Percentiles rank a stretch among this genome's conserved stretches.
phyloP scores from a whole-genome alignment of 2,329 filamentous ascomycete species.

The Dichotomopilus funicola region DNA sequence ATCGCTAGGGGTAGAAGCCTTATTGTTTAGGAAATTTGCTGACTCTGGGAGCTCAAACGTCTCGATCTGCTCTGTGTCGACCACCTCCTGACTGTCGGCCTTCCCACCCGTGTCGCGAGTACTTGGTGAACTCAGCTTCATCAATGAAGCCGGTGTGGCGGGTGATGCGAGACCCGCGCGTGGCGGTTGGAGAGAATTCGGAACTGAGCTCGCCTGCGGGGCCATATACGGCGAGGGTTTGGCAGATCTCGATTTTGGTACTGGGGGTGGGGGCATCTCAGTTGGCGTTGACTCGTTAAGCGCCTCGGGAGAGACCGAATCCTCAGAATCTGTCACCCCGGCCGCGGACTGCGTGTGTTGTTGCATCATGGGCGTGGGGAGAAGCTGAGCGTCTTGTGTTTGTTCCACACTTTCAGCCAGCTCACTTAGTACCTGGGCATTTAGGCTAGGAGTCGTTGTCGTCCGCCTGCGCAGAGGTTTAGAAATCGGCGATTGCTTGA shows the following conservation, averaged over 20 bases:
- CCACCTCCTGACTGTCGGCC: slow-evolving; percentile 32
- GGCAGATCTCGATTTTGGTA: slow-evolving; percentile 59
- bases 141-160: slow-evolving; percentile 81
- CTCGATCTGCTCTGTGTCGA: slow-evolving; percentile 48
- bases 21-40: slow-evolving; percentile 38
- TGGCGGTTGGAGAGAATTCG: slow-evolving; percentile 22
- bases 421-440: slow-evolving; percentile 49
- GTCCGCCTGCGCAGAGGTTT: slow-evolving; percentile 56
- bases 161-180: slow-evolving; percentile 48
- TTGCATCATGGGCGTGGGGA: slow-evolving; percentile 23
- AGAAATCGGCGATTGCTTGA: slow-evolving; percentile 66
- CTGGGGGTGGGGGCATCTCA: slow-evolving; percentile 58
- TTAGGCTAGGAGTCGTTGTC: slow-evolving; percentile 48
- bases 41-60: slow-evolving; percentile 68
- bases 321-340: slow-evolving; percentile 52
- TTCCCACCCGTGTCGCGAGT: slow-evolving; percentile 40
- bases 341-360: slow-evolving; percentile 32
- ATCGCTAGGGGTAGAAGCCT: slow-evolving; percentile 44
- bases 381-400: slow-evolving; percentile 33
- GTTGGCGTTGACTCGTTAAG: slow-evolving; percentile 40
- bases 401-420: slow-evolving; percentile 40
- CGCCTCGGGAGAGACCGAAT: slow-evolving; percentile 59
- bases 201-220: slow-evolving; percentile 40
- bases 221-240: slow-evolving; percentile 62
- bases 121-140: slow-evolving; percentile 61